Base-by-base conservation (phyloP, 768 basidiomycete genomes). In the Chalciporus sphaerocephalus region DNA sequence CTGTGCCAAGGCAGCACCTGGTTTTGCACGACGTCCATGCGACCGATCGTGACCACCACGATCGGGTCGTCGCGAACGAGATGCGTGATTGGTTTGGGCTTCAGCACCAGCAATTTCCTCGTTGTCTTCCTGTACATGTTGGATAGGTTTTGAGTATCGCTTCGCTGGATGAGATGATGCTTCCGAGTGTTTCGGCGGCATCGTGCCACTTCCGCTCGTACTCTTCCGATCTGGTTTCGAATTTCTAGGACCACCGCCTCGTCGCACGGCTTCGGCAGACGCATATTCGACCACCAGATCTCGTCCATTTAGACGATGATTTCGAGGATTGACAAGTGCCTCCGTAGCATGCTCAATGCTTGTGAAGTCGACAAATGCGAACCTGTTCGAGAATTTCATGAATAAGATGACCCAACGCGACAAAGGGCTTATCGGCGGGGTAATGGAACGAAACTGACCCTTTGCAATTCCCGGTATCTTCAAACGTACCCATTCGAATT, bases 381-480 rank as follows among this genome's bases (percentile, higher is more conserved):
- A 98, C 13, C 95, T 97, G 8, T 38, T 21, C 12, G 9, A 27
- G 11, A 5, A 8, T 42, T 15, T 24, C n/a, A 22, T 5, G 22
- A 40, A 36, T 25, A 25, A 6, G 35, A 16, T 32, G 30, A 32
- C 5, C n/a, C 15, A 6, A 15, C n/a, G 10, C 30, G 13, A n/a
- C 2, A n/a, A 32, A 5, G 30, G 6, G n/a, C 5, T 6, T 25
- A 25, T 6, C 30, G 30, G 10, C 48, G 30, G 17, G 11, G 20
- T 27, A 20, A 37, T 4, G 21, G n/a, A 1, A 70, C 76, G 47
- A 59, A 15, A 49, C 59, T 36, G 38, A 96, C 95, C 95, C 95
- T 75, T 98, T 99, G 70, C 95, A 98, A 42, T 80, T 68, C 8
- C 95, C 96, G 39, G 81, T 88, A 65, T 99, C 95, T 62, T 97